phyloP scores from a whole-genome alignment of 1,284 basidiomycete species.

The Tremellales sp. region DNA sequence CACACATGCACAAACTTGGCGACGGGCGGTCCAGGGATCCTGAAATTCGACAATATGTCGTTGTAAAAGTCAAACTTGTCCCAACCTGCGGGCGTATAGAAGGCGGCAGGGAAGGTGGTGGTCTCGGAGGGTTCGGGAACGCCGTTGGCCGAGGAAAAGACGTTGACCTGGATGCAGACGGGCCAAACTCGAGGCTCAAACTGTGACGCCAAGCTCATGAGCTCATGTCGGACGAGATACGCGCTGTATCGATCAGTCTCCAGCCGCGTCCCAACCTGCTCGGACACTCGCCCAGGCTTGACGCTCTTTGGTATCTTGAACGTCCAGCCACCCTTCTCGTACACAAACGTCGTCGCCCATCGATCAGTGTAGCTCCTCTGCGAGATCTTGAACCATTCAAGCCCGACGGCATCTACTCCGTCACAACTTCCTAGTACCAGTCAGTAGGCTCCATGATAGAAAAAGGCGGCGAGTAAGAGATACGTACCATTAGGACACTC shows the following conservation, averaged over 20 bases:
- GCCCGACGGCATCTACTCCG: conserved; percentile 17
- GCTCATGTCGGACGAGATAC: conserved; percentile 24
- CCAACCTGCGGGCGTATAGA: not conserved
- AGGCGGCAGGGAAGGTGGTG: conserved; percentile 20
- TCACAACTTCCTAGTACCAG: conserved; percentile 13
- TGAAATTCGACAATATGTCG: not conserved
- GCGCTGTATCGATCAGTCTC: conserved; percentile 2
- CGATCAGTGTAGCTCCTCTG: conserved; percentile 17
- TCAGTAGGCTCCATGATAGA: not conserved
- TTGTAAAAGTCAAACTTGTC: not conserved
- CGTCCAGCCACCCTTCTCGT: conserved; percentile 12
- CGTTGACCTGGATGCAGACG: conserved; percentile 22
- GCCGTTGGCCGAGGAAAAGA: conserved; percentile 21
- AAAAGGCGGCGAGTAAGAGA: too few species aligned
- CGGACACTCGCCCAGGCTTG: conserved; percentile 5
- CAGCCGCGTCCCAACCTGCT: not conserved
- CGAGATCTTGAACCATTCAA: conserved; percentile 31
- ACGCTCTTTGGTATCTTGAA: conserved; percentile 24
- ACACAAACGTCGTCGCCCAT: conserved; percentile 19
- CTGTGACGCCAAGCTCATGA: conserved; percentile 19
- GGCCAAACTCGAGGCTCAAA: conserved; percentile 28
- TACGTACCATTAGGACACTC: conserved; percentile 12
- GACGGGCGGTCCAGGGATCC: not conserved
- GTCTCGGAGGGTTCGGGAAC: conserved; percentile 15
- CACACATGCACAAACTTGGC: too few species aligned